phyloP scores from a whole-genome alignment of 257 asterid species.

The Ehretia macrophylla region DNA sequence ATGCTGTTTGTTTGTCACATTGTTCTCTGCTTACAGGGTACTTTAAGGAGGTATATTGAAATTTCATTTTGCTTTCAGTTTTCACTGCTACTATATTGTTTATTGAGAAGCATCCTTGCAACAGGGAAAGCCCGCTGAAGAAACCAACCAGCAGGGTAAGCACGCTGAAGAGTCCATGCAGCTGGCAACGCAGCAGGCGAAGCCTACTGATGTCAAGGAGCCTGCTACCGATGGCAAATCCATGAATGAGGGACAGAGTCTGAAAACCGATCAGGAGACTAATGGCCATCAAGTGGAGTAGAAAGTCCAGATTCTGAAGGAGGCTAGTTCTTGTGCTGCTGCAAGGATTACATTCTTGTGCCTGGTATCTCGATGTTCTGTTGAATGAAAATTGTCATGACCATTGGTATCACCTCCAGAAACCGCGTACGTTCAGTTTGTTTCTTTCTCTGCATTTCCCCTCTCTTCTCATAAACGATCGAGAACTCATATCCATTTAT shows the following conservation, averaged over 20 bases:
- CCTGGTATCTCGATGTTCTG: too few species aligned
- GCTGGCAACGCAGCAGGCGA: constrained; percentile 62
- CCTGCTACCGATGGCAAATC: constrained; percentile 20
- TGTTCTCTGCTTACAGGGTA: too few species aligned
- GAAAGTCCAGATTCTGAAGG: constrained; percentile 23
- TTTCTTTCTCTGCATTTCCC: neutral
- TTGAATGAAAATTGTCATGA: too few species aligned
- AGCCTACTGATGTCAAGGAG: constrained; percentile 22
- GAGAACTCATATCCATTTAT: neutral
- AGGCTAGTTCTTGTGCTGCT: too few species aligned
- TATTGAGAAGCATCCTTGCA: too few species aligned
- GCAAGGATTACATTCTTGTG: too few species aligned
- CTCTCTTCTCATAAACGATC: neutral
- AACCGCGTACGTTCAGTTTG: too few species aligned
- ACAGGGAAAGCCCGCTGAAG: neutral
- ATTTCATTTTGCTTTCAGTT: too few species aligned
- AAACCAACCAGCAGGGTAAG: neutral
- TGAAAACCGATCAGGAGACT: constrained; percentile 25
- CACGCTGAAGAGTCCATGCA: constrained; percentile 1
- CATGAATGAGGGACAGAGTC: constrained; percentile 22
- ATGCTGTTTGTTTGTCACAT: too few species aligned
- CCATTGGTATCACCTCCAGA: neutral
- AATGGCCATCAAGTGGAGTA: constrained; percentile 45
- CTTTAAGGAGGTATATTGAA: too few species aligned
- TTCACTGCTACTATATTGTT: too few species aligned